phyloP scores from a whole-genome alignment of 257 asterid genomes.

The Nyctanthes arbortristis region DNA sequence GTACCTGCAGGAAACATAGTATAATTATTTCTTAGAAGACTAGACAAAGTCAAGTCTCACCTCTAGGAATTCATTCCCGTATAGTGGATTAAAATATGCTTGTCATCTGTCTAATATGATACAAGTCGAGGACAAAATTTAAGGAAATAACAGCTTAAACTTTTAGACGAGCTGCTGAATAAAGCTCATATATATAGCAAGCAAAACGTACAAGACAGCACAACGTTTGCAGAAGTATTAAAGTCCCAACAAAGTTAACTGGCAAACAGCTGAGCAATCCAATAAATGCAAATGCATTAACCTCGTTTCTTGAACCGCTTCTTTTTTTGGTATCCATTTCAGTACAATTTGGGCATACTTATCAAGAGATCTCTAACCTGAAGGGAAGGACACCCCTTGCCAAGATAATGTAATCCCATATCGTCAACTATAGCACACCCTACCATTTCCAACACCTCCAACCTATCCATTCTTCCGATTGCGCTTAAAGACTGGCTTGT shows the following conservation, averaged over 20 bases:
- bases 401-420: constrained; percentile 53
- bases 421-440: constrained; percentile 64
- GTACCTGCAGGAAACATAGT: constrained; percentile 45
- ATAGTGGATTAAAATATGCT: not conserved
- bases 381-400: constrained; percentile 63
- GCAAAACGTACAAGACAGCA: not conserved
- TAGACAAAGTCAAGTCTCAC: not conserved
- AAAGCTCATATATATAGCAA: not conserved
- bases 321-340: no score
- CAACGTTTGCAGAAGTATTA: not conserved
- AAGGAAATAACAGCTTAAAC: not conserved
- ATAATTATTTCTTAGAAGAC: constrained; percentile 6
- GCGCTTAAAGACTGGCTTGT: constrained; percentile 53
- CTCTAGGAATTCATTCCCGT: no score
- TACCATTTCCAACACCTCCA: constrained; percentile 61
- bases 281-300: not conserved
- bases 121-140: not conserved
- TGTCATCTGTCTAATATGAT: not conserved
- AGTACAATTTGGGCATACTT: not conserved
- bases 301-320: not conserved
- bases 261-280: not conserved
- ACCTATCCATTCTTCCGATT: constrained; percentile 57
- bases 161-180: not conserved
- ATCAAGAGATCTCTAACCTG: constrained; percentile 41
- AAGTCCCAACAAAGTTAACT: not conserved